Evolutionary conservation across 2,329 filamentous ascomycete species (phyloP).

Genomic region (Verticillium albo-atrum): DNA sequence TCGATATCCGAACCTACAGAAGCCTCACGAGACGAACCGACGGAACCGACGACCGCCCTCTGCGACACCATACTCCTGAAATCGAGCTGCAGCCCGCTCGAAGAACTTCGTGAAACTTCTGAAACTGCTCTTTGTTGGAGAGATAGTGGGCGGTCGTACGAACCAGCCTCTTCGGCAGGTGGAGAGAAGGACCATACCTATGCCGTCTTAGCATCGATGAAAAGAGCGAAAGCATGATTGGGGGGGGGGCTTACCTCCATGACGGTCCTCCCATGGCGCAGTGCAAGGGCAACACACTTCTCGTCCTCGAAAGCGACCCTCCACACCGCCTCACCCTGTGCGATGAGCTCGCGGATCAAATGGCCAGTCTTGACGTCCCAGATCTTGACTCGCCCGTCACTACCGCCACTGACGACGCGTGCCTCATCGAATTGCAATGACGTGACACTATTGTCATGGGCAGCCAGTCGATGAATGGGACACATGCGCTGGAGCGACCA

Average conservation of each 20-base stretch:
- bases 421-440: constrained; percentile 96
- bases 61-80: constrained; percentile 26
- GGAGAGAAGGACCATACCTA: constrained; percentile 96
- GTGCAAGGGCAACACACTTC: constrained; percentile 94
- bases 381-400: constrained; percentile 96
- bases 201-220: constrained; percentile 11
- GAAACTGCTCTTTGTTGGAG: constrained; percentile 38
- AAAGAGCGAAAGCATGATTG: no score
- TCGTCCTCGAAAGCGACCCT: constrained; percentile 97
- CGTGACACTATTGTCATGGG: constrained; percentile 97
- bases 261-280: constrained; percentile 77
- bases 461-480: constrained; percentile 89
- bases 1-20: constrained; percentile 42
- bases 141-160: constrained; percentile 46
- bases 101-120: constrained; percentile 40
- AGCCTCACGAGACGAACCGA: constrained; percentile 26
- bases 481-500: constrained; percentile 91
- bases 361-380: constrained; percentile 94
- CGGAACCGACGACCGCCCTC: constrained; percentile 21
- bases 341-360: constrained; percentile 84
- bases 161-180: constrained; percentile 58
- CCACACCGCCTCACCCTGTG: constrained; percentile 93
- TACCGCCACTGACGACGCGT: constrained; percentile 90
- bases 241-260: constrained; percentile 76
- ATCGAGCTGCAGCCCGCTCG: constrained; percentile 46